Evolutionary conservation across 1,284 basidiomycete species (phyloP).

Genomic region (Microbotryum saponariae): DNA sequence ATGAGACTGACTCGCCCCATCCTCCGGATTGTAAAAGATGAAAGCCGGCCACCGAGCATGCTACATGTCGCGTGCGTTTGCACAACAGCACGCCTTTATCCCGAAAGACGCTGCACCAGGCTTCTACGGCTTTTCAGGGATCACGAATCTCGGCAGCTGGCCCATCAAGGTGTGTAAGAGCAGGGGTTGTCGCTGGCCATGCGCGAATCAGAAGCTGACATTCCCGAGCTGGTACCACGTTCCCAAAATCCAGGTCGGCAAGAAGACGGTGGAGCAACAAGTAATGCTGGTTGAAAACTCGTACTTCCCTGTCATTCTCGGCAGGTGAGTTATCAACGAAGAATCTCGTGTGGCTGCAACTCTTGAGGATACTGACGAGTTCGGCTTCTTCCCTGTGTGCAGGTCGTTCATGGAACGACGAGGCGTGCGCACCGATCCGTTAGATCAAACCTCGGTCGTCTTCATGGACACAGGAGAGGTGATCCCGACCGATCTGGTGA

Average conservation of each 20-base stretch:
- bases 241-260: conserved; percentile 44
- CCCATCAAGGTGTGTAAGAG: conserved; percentile 28
- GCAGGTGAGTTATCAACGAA: conserved; percentile 46
- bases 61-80: conserved; percentile 91
- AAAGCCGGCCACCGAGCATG: conserved; percentile 91
- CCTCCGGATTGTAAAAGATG: conserved; percentile 42
- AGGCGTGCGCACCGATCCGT: conserved; percentile 65
- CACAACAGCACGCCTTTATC: conserved; percentile 79
- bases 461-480: conserved; percentile 94
- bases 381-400: not conserved
- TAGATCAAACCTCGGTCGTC: conserved; percentile 76
- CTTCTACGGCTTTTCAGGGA: conserved; percentile 73
- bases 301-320: conserved; percentile 93
- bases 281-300: conserved; percentile 77
- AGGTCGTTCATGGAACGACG: conserved; percentile 82
- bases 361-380: too few relatives aligned
- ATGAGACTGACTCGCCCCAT: not conserved
- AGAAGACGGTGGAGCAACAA: conserved; percentile 46
- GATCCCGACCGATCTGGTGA: conserved; percentile 82
- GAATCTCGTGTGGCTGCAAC: too few relatives aligned
- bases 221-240: not conserved
- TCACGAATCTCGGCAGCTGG: conserved; percentile 46
- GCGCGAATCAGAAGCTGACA: too few relatives aligned
- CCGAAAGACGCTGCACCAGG: conserved; percentile 67
- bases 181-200: too few relatives aligned